Percentiles rank a stretch among this genome's conserved stretches.
Evolutionary conservation across 1,139 yeast species (phyloP).

Genomic region (Sugiyamaella sp.): DNA sequence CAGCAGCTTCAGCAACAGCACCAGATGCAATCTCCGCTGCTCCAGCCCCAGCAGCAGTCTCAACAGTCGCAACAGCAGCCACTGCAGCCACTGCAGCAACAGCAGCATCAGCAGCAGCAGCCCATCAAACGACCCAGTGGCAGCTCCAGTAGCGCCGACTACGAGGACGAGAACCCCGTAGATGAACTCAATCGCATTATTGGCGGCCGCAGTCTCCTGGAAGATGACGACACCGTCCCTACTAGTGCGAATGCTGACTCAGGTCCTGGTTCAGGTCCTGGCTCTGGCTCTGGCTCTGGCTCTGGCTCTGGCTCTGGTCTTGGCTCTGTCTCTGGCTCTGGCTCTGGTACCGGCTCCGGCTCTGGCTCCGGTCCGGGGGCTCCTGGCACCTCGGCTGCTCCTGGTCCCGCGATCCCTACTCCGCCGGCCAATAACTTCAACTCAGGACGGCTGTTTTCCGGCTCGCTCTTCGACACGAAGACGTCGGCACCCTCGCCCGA

Average conservation of each 20-base stretch:
- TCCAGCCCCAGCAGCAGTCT: too few relatives aligned
- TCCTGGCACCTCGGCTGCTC: too few relatives aligned
- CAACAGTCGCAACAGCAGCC: slow-evolving; percentile 4
- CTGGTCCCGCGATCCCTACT: not conserved
- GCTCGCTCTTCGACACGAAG: slow-evolving; percentile 12
- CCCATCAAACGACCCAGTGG: slow-evolving; percentile 6
- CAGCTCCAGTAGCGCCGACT: slow-evolving; percentile 4
- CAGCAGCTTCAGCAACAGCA: not conserved
- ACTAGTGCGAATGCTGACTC: not conserved
- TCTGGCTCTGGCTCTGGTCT: too few relatives aligned
- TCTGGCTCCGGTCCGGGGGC: too few relatives aligned
- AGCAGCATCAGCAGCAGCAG: slow-evolving; percentile 1
- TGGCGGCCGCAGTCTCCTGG: slow-evolving; percentile 32
- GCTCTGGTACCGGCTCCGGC: too few relatives aligned
- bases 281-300: too few relatives aligned
- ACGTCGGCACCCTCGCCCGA: slow-evolving; percentile 10
- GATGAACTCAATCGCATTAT: slow-evolving; percentile 33
- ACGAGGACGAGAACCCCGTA: slow-evolving; percentile 24
- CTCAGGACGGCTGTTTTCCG: slow-evolving; percentile 13
- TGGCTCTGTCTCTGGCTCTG: too few relatives aligned
- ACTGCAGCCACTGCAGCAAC: slow-evolving; percentile 15
- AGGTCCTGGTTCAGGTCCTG: too few relatives aligned
- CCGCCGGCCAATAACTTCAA: not conserved
- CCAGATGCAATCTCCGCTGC: not conserved
- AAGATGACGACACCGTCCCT: slow-evolving; percentile 28